phyloP scores from a whole-genome alignment of 805 yeast genomes.

The Zygosaccharomyces kombuchaensis region DNA sequence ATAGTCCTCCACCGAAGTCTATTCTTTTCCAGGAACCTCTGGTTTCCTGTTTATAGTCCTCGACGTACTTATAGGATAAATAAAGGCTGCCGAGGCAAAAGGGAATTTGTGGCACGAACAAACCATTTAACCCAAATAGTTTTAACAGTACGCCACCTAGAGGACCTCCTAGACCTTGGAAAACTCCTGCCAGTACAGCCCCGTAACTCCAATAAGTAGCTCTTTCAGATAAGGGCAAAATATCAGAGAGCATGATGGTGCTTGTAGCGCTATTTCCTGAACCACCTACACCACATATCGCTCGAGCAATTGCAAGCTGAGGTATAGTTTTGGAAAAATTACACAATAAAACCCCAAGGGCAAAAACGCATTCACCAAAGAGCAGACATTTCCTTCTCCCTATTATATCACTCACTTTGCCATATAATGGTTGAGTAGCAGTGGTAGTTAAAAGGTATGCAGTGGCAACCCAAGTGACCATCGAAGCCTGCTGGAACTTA shows the following conservation, averaged over 20 bases:
- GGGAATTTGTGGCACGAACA: conserved; percentile 43
- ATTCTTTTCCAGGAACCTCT: conserved; percentile 36
- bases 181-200: conserved; percentile 36
- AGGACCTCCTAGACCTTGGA: conserved; percentile 44
- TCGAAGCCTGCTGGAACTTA: conserved; percentile 48
- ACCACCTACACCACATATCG: conserved; percentile 55
- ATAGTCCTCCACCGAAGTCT: conserved; percentile 41
- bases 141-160: conserved; percentile 40
- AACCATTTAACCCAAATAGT: conserved; percentile 43
- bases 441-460: conserved; percentile 64
- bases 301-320: conserved; percentile 47
- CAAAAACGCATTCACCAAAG: conserved; percentile 42
- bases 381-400: conserved; percentile 48
- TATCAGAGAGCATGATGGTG: conserved; percentile 51
- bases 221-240: conserved; percentile 49
- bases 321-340: conserved; percentile 40
- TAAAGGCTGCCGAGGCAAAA: conserved; percentile 27
- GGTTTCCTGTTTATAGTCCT: conserved; percentile 33
- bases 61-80: conserved; percentile 31
- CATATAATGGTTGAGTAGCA: conserved; percentile 71
- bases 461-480: conserved; percentile 68
- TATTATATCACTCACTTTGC: conserved; percentile 62
- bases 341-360: conserved; percentile 43
- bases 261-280: conserved; percentile 52
- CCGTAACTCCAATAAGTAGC: conserved; percentile 53